A percentile compares a stretch with the other conserved stretches of the same genome.
Evolutionary conservation across 208 protist genomes (phyloP).

Genomic region (Herpetomonas samuelpessoai): DNA sequence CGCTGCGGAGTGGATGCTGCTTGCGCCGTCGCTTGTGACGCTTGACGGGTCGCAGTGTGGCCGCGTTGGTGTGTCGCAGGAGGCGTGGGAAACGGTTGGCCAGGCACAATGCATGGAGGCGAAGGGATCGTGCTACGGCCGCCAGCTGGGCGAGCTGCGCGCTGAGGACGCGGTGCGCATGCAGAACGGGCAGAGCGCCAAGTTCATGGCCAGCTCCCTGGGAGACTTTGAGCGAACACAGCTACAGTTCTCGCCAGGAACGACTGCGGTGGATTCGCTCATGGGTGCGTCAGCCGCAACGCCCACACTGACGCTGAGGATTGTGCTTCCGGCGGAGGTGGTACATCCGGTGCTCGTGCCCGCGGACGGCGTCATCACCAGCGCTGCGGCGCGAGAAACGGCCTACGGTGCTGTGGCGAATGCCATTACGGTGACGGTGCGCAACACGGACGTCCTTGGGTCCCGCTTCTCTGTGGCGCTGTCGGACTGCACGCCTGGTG

Average conservation of each 20-base stretch:
- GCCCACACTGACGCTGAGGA: slow-evolving; percentile 27
- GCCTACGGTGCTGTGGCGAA: slow-evolving; percentile 2
- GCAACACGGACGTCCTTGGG: slow-evolving; percentile 16
- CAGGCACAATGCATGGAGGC: slow-evolving; percentile 26
- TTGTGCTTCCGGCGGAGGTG: slow-evolving; percentile 41
- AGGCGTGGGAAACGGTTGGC: slow-evolving; percentile 37
- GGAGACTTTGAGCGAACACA: slow-evolving; percentile 17
- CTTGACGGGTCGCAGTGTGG: slow-evolving; percentile 51
- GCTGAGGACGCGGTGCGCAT: slow-evolving; percentile 26
- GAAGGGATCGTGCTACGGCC: slow-evolving; percentile 38
- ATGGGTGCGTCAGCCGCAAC: slow-evolving; percentile 20
- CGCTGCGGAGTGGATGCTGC: slow-evolving; percentile 53
- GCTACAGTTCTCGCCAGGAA: not conserved
- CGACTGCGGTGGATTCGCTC: slow-evolving; percentile 15
- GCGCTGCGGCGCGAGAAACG: not conserved
- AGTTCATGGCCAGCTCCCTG: slow-evolving; percentile 44
- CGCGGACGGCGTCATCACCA: slow-evolving; percentile 20
- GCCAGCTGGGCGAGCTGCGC: slow-evolving; percentile 65
- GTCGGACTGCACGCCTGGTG: slow-evolving; percentile 18
- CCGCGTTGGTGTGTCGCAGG: slow-evolving; percentile 54
- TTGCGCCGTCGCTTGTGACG: slow-evolving; percentile 44
- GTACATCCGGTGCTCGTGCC: slow-evolving; percentile 29
- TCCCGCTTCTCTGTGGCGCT: slow-evolving; percentile 19
- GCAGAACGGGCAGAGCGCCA: slow-evolving; percentile 17
- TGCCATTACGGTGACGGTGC: slow-evolving; percentile 3